These are phyloP conservation scores for Nothophoma quercina DNA, from an alignment of 2,329 filamentous ascomycete species.

Conservation along the genomic window DNA sequence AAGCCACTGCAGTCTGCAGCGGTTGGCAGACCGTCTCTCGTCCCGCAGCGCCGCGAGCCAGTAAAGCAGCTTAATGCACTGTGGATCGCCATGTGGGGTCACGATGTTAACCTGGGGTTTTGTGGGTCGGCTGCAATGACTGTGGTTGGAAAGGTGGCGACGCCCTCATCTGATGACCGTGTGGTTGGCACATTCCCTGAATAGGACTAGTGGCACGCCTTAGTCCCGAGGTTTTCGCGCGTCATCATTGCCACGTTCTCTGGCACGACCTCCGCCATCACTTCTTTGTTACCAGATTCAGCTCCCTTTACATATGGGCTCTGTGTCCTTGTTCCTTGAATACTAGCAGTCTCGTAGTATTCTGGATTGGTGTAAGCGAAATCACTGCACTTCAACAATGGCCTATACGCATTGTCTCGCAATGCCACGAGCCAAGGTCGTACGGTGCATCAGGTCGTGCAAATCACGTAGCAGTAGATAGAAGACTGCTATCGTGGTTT, in stretches of 20 bases:
- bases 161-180: background rate
- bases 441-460: too few relatives aligned
- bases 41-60: background rate
- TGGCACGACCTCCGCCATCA: background rate
- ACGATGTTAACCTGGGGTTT: background rate
- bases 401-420: too few relatives aligned
- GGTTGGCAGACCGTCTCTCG: background rate
- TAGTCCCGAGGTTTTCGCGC: background rate
- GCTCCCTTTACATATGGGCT: background rate
- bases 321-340: too few relatives aligned
- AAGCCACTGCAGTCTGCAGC: background rate
- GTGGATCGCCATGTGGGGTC: constrained; percentile 3
- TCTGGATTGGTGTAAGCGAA: too few relatives aligned
- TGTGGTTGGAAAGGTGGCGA: constrained; percentile 1
- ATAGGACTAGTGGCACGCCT: background rate
- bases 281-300: background rate
- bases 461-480: too few relatives aligned
- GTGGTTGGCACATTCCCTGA: background rate
- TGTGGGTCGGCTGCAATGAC: constrained; percentile 2
- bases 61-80: background rate
- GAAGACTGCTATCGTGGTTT: too few relatives aligned
- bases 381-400: too few relatives aligned
- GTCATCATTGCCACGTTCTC: background rate
- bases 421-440: too few relatives aligned
- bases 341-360: too few relatives aligned